Evolutionary conservation across 2,329 filamentous ascomycete species (phyloP).

Genomic region (Ophiostoma ulmi): DNA sequence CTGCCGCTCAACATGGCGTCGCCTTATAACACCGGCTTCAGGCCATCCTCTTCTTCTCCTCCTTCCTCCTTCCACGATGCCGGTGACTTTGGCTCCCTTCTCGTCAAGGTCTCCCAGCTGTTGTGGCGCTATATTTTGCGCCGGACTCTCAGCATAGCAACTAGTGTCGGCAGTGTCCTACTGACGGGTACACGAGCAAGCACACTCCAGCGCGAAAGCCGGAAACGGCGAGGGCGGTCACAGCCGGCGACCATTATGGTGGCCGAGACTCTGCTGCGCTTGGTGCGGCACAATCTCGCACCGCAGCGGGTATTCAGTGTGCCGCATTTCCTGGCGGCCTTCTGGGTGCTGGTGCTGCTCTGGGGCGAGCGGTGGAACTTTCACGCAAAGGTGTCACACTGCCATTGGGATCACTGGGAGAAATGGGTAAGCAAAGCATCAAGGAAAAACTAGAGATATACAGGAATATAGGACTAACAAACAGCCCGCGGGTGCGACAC

Average conservation of each 20-base stretch:
- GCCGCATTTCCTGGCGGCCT: slow-evolving; percentile 59
- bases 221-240: neutral
- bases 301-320: slow-evolving; percentile 54
- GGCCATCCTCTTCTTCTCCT: slow-evolving; percentile 3
- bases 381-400: slow-evolving; percentile 61
- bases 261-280: slow-evolving; percentile 26
- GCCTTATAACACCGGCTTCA: slow-evolving; percentile 37
- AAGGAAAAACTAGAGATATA: slow-evolving; percentile 23
- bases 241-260: slow-evolving; percentile 30
- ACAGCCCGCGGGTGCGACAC: slow-evolving; percentile 70
- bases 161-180: slow-evolving; percentile 16
- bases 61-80: slow-evolving; percentile 24
- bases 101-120: slow-evolving; percentile 32
- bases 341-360: slow-evolving; percentile 74
- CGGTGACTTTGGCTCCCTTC: slow-evolving; percentile 36
- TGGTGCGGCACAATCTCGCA: slow-evolving; percentile 44
- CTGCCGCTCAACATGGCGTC: slow-evolving; percentile 36
- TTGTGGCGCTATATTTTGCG: slow-evolving; percentile 31
- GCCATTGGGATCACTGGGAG: slow-evolving; percentile 86
- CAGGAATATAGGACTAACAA: slow-evolving; percentile 26
- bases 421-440: slow-evolving; percentile 63
- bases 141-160: neutral
- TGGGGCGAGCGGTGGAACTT: slow-evolving; percentile 84
- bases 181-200: slow-evolving; percentile 20
- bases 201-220: slow-evolving; percentile 24